Evolutionary conservation across 768 basidiomycete genomes (phyloP), one percentile per base, ranked within the genome.

Genomic region (Tylopilus felleus): DNA sequence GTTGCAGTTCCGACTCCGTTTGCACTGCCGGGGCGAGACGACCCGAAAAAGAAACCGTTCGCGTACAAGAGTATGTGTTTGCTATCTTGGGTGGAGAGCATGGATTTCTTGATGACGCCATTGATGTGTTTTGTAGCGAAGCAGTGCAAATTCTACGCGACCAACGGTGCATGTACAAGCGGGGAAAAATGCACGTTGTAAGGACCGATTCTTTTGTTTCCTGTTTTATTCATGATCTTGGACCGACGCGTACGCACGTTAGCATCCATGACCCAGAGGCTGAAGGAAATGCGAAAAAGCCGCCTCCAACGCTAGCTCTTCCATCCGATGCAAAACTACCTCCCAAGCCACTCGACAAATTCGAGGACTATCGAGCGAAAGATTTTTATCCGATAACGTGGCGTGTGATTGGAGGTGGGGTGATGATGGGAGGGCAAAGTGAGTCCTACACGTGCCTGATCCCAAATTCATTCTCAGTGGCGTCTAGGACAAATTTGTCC

Each of bases 381-480:
- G 77, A 77, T 53, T 85, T 74, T 65, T 84, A 81, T 59, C 86
- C 86, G 25, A 76, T 90, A 43, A 76, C 79, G 5, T 90, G 88
- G 88, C 77, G 88, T 40, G 86, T 90, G 13, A 85, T 90, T 47
- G 86, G 88, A 0, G 88, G 88, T 14, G 88, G 88, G 4, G 88
- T 89, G n/a, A 76, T 80, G 68, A 77, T 89, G 75, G 79, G 77
- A 55, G 80, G 69, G 14, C 55, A 62, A 13, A 53, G 69, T 70
- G 55, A 60, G 68, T 62, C n/a, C 5, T 17, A 46, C 25, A 51
- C 27, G 36, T 3, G 27, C n/a, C 27, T 6, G 19, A 14, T 28
- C 21, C 3, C 23, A 13, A 25, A 39, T n/a, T 9, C 33, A 10
- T 45, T 29, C 49, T 58, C 21, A 53, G 22, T 31, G 48, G 12